Evolutionary conservation across 176 grass and related monocot genomes (phyloP), one percentile per base, ranked within the genome.

Genomic region (Tillandsia leiboldiana): DNA sequence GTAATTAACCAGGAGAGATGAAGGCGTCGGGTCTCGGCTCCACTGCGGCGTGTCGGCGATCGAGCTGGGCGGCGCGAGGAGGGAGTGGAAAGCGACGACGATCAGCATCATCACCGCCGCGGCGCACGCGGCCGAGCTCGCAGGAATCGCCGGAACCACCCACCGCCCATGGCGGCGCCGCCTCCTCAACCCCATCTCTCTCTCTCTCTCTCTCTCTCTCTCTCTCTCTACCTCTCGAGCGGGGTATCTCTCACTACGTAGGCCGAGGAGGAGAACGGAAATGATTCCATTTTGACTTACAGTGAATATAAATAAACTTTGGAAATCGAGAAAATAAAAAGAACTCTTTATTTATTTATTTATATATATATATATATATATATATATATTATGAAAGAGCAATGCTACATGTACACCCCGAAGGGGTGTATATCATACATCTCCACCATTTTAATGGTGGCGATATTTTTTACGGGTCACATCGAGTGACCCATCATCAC

Each of bases 31-130:
- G 52, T 5, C 12, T 20, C 33, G 65, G 66, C 3, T 61, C 9
- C 13, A 15, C 17, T 61, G 22, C 5, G 53, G 53, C 26, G 78
- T 26, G 56, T 84, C 79, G 71, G 71, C 68, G 75, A 92, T 63
- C 81, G 23, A 81, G 78, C 12, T 83, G 84, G 82, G 83, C 51
- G 84, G 87, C 23, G 84, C 91, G 53, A 99, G 80, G 67, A 97
- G 47, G 84, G 75, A 90, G 81, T 85, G 74, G 83, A 79, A 90
- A 17, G 84, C 69, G 71, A 90, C 74, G 50, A 90, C 77, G 75
- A 87, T 1, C 56, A 99, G 28, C 70, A 99, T 70, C 74, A 99
- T 49, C 11, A 83, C 67, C 4, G 94, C 79, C 11, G 86, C 82
- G 26, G 58, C 51, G 76, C 80, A 78, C 29, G 82, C 81, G 52